Base-by-base conservation (phyloP, 2,329 filamentous ascomycete genomes). In the Aspergillus sp. region DNA sequence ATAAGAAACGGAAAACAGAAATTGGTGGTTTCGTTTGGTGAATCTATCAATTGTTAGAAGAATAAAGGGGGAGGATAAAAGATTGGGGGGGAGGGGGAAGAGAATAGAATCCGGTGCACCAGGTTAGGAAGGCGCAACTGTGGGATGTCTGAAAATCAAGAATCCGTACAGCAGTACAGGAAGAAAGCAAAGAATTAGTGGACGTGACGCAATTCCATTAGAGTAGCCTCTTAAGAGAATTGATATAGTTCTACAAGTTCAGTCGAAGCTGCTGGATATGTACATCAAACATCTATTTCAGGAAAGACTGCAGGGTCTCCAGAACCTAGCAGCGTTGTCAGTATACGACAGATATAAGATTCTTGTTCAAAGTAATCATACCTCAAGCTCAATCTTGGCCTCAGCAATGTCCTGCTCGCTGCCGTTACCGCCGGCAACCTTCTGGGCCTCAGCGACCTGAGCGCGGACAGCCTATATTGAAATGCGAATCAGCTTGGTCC, bases 341-440 rank as follows among this genome's bases (percentile, higher is more conserved):
- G 45, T 39, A 43, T 42, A 22, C 30, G 20, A 22, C 20, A 22
- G 20, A 22, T 5, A 22, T 22, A 22, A 22, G 20, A 5, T 4
- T 22, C 5, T 22, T 5, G 20, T 22, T 5, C 5, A 22, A 22
- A 22, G 1, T 22, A 5, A 45, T 15, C 43, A 69, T 74, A 95
- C 91, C 89, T 98, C 93, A 61, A 98, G 77, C 81, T 97, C 91
- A 71, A 98, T 91, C 83, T 96, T 97, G 60, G 93, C 93, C 83
- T 98, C 93, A 57, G 91, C 91, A 74, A 97, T 88, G 68, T 97
- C 93, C 76, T 90, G 85, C 82, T 96, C 93, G 73, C 89, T 96
- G 66, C 91, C 93, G 68, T 79, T 83, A 67, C 93, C 93, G 71
- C 76, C 83, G 63, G 85, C 90, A 68, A 97, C 85, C 84, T 96